These are phyloP conservation scores for Plasmodium vivax DNA, from an alignment of 169 alveolate species.

Conservation along the genomic window DNA sequence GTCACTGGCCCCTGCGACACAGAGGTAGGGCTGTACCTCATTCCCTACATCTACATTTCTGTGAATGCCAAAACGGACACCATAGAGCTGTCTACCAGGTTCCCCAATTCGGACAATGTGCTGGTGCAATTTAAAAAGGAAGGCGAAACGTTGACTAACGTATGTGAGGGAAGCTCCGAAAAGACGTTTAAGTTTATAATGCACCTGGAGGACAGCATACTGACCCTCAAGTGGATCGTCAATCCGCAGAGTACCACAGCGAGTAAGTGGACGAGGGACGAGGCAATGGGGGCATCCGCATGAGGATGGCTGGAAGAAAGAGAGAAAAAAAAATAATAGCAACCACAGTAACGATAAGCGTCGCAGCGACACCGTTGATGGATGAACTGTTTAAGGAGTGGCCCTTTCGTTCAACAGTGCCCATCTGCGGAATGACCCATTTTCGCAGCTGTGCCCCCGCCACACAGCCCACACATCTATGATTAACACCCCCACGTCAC, in stretches of 20 bases:
- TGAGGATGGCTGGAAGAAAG: background rate
- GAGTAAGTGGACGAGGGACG: background rate
- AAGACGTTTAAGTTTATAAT: background rate
- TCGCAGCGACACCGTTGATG: background rate
- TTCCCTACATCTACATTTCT: background rate
- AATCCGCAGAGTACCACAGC: background rate
- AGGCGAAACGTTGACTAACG: background rate
- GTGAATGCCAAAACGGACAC: background rate
- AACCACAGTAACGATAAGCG: background rate
- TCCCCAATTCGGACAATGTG: background rate
- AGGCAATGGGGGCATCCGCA: background rate
- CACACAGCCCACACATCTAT: background rate
- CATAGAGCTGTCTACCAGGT: background rate
- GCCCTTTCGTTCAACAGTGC: background rate
- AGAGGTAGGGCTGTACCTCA: background rate
- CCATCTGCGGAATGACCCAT: background rate
- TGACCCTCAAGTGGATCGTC: background rate
- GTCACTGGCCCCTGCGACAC: background rate
- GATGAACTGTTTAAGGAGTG: background rate
- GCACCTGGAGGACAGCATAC: background rate
- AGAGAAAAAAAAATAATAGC: background rate
- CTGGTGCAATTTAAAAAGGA: background rate
- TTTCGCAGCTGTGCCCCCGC: background rate
- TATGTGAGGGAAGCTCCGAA: background rate
- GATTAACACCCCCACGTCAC: background rate